phyloP scores from a whole-genome alignment of 1,284 basidiomycete genomes.

The Ceratobasidium sp. region DNA sequence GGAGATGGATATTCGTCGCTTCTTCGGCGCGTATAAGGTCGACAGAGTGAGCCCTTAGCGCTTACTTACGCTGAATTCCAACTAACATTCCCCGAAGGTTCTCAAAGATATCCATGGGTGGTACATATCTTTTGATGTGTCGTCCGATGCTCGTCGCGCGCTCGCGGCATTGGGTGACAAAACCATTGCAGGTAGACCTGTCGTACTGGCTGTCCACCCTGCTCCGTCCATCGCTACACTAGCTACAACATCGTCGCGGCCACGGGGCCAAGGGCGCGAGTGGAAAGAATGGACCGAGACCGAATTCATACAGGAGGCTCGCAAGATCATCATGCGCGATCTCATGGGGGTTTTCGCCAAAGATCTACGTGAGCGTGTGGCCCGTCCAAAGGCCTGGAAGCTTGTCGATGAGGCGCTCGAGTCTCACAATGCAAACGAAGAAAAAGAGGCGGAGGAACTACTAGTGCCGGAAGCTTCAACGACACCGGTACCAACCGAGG shows the following conservation, averaged over 20 bases:
- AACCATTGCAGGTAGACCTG: slow-evolving; percentile 65
- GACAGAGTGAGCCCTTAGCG: slow-evolving; percentile 64
- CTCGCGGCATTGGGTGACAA: slow-evolving; percentile 37
- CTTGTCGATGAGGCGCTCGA: slow-evolving; percentile 60
- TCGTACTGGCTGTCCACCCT: slow-evolving; percentile 66
- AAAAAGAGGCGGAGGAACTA: slow-evolving; percentile 54
- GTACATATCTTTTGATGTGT: slow-evolving; percentile 74
- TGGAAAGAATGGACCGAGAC: slow-evolving; percentile 63
- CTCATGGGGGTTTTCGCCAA: slow-evolving; percentile 68
- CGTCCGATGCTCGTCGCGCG: slow-evolving; percentile 65
- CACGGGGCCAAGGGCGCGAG: slow-evolving; percentile 26
- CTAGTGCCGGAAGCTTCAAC: slow-evolving; percentile 51
- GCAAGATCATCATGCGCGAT: slow-evolving; percentile 72
- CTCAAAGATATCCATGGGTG: slow-evolving; percentile 72
- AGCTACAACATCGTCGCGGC: slow-evolving; percentile 32
- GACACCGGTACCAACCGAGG: slow-evolving; percentile 15
- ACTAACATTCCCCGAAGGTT: slow-evolving; percentile 58
- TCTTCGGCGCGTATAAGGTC: slow-evolving; percentile 67
- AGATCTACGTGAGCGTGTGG: slow-evolving; percentile 74
- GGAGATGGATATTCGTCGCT: slow-evolving; percentile 37
- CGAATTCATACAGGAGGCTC: slow-evolving; percentile 58
- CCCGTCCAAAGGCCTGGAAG: slow-evolving; percentile 66
- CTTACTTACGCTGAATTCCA: slow-evolving; percentile 3
- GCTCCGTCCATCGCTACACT: slow-evolving; percentile 54
- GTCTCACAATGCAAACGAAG: slow-evolving; percentile 51